Conservation (phyloP, 805 yeast species). For the Starmera amethionina region DNA sequence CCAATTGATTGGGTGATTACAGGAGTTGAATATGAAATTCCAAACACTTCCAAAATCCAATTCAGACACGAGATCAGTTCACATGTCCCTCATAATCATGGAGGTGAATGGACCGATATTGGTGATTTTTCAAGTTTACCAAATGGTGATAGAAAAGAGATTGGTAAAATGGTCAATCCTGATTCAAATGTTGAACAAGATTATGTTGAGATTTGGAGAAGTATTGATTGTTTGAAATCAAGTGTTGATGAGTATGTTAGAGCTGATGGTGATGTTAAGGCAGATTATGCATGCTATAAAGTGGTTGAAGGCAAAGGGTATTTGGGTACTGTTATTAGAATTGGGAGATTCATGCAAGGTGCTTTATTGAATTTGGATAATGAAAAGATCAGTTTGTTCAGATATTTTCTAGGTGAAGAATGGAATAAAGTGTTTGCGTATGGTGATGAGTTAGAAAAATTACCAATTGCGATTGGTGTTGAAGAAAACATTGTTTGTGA, state of each 20-base stretch:
- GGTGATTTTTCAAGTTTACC: constrained; percentile 31
- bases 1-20: constrained; percentile 14
- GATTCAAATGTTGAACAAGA: constrained; percentile 23
- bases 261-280: background rate
- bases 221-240: constrained; percentile 26
- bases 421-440: background rate
- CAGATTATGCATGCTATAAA: background rate
- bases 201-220: constrained; percentile 42
- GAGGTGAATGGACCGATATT: constrained; percentile 19
- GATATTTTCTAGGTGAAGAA: background rate
- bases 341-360: constrained; percentile 1
- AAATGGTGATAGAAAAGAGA: constrained; percentile 33
- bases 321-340: background rate
- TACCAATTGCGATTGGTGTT: background rate
- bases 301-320: background rate
- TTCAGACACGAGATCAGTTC: constrained; percentile 1
- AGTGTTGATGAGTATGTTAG: constrained; percentile 11
- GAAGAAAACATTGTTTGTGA: background rate
- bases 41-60: background rate
- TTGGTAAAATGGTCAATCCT: constrained; percentile 36
- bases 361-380: background rate
- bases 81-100: background rate
- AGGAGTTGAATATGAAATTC: constrained; percentile 15
- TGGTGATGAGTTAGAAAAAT: background rate
- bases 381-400: background rate